phyloP scores from a whole-genome alignment of 129 eudicot genomes.

The Mikania micrantha region DNA sequence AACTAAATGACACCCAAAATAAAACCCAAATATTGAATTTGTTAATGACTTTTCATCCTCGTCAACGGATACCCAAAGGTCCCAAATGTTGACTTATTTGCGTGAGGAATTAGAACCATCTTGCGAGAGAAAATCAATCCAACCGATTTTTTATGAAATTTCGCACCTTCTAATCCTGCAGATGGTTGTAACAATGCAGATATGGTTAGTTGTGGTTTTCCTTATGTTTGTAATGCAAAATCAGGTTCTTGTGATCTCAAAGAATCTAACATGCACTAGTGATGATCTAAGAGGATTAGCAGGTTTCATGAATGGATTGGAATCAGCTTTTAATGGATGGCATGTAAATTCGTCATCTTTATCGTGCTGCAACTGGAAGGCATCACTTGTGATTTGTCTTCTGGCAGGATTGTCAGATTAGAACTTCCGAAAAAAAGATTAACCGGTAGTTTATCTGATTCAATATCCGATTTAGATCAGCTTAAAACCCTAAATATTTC shows the following conservation, averaged over 20 bases:
- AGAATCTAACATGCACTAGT: slow-evolving; percentile 44
- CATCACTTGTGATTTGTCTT: slow-evolving; percentile 34
- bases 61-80: too few species aligned
- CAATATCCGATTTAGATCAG: slow-evolving; percentile 39
- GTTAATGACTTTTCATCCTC: too few species aligned
- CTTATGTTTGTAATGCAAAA: slow-evolving; percentile 17
- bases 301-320: slow-evolving; percentile 30
- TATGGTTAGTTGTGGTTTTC: slow-evolving; percentile 18
- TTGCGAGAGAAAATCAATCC: too few species aligned
- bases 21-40: too few species aligned
- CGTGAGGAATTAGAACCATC: too few species aligned
- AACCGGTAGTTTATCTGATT: slow-evolving; percentile 41
- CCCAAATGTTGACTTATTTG: too few species aligned
- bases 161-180: too few species aligned
- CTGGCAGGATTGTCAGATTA: slow-evolving; percentile 44
- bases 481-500: slow-evolving; percentile 60
- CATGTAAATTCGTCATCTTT: too few species aligned
- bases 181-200: slow-evolving; percentile 19
- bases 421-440: slow-evolving; percentile 35
- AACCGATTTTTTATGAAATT: too few species aligned
- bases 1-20: too few species aligned
- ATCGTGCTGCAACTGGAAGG: slow-evolving; percentile 71
- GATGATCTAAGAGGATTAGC: slow-evolving; percentile 40
- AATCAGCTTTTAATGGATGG: slow-evolving; percentile 7
- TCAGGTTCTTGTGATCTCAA: slow-evolving; percentile 27